Base-by-base conservation (phyloP, 345 rosid genomes). In the Eutrema japonicum region DNA sequence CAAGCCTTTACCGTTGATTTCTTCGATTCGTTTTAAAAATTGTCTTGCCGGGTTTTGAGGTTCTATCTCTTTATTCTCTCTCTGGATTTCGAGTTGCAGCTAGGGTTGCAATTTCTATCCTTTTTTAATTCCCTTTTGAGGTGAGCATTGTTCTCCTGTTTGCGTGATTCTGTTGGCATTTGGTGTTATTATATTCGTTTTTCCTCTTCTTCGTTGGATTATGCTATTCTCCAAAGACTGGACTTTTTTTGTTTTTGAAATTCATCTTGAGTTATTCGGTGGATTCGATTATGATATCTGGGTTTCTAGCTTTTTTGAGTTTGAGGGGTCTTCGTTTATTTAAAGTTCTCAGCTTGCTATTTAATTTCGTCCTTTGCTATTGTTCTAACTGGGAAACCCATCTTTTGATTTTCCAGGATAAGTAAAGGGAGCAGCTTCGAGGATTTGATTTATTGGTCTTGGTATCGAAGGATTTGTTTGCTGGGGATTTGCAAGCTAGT, bases 121-220 rank as follows among this genome's bases (percentile, higher is more conserved):
- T 7, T 45, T 45, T 33, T 32, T 16, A 4, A 11, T 38, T 40
- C 16, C 7, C 5, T 41, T 64, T 65, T 35, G 65, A 72, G 68
- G 63, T 75, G 42, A 61, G 45, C 63, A 75, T 75, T 76, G 50
- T 64, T 27, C 51, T 77, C 11, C 32, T 56, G 14, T 48, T 77
- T 57, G 67, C 80, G 68, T 77, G 79, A 69, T 63, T 77, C 72
- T 52, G 8, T 47, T 57, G 73, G 40, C 72, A 48, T 65, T 56
- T 42, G 41, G 41, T 38, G 36, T 70, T 69, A 12, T 33, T 40
- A 11, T 57, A 56, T 67, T 75, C 78, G 56, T 46, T 71, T 35
- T 40, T 45, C 30, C 18, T 26, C n/a, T 38, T 61, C 45, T 30
- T 38, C 42, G 58, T 76, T 76, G 27, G 59, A 53, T 43, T 68